A percentile compares a stretch with the other conserved stretches of the same genome.
Evolutionary conservation across 768 basidiomycete genomes (phyloP).

Genomic region (Leucocoprinus birnbaumii): DNA sequence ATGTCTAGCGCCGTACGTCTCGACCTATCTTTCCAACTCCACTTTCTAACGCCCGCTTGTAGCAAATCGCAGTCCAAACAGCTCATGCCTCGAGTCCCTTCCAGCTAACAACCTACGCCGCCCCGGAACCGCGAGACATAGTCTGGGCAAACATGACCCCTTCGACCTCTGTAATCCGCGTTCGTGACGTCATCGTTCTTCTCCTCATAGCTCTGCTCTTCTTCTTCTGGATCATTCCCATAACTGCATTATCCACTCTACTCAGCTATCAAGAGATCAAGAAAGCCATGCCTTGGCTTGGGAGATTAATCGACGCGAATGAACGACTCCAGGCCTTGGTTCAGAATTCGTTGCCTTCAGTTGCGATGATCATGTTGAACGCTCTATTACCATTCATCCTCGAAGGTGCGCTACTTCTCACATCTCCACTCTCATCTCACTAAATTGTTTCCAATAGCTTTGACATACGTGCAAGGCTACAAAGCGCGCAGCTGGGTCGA

Average conservation of each 20-base stretch:
- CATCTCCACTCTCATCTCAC: no score
- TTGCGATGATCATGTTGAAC: constrained; percentile 89
- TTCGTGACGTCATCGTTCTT: constrained; percentile 73
- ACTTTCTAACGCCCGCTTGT: not conserved
- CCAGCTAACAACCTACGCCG: constrained; percentile 66
- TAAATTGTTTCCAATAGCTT: no score
- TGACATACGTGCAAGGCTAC: constrained; percentile 91
- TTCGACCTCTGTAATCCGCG: constrained; percentile 50
- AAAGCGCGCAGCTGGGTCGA: constrained; percentile 92
- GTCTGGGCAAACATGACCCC: constrained; percentile 90
- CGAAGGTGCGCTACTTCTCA: constrained; percentile 53
- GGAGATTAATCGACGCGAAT: constrained; percentile 77
- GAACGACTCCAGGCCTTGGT: constrained; percentile 82
- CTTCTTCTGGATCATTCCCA: constrained; percentile 92
- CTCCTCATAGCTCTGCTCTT: constrained; percentile 68
- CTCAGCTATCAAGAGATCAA: constrained; percentile 94
- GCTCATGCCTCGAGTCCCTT: constrained; percentile 71
- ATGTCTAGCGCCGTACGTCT: constrained; percentile 83
- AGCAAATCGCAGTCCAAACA: constrained; percentile 89
- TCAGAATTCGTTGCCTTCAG: constrained; percentile 90
- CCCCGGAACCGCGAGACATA: constrained; percentile 94
- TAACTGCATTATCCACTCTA: constrained; percentile 80
- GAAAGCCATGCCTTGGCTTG: constrained; percentile 86
- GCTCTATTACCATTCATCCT: constrained; percentile 85
- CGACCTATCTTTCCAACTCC: not conserved